These are phyloP conservation scores for Lentinus brumalis DNA, from an alignment of 768 basidiomycete genomes.

Conservation along the genomic window DNA sequence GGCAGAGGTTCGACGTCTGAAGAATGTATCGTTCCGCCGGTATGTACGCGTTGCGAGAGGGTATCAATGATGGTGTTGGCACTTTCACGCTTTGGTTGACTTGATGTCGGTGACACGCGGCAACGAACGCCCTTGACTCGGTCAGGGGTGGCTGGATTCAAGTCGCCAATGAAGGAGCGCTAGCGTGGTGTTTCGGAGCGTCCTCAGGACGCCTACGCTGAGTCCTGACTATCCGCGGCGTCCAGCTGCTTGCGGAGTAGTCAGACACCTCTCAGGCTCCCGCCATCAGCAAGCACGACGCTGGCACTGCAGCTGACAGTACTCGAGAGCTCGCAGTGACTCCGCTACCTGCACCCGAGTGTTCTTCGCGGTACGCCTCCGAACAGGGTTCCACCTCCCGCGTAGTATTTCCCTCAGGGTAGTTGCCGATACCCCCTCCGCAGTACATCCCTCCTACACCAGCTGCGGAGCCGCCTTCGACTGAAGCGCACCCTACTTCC, in stretches of 20 bases:
- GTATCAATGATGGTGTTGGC: too few relatives aligned
- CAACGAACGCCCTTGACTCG: too few relatives aligned
- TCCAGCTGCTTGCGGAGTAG: background rate
- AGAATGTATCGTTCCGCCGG: too few relatives aligned
- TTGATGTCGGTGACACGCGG: too few relatives aligned
- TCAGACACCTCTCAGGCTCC: constrained; percentile 5
- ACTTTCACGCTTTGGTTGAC: too few relatives aligned
- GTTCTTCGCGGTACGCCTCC: constrained; percentile 17
- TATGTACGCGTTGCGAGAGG: too few relatives aligned
- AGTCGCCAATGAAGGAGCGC: too few relatives aligned
- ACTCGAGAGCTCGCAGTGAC: background rate
- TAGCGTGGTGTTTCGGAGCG: too few relatives aligned
- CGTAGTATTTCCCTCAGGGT: constrained; percentile 19
- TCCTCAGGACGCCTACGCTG: too few relatives aligned
- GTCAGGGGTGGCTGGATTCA: too few relatives aligned
- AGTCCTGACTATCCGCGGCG: too few relatives aligned
- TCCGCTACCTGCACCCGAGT: constrained; percentile 14
- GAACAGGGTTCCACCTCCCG: constrained; percentile 20
- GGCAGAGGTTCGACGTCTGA: background rate
- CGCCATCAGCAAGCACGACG: constrained; percentile 2
- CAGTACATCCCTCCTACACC: constrained; percentile 18
- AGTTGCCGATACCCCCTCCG: constrained; percentile 20
- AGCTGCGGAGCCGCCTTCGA: constrained; percentile 1
- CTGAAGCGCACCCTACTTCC: background rate
- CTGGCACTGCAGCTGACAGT: background rate